These are phyloP conservation scores for Phytophthora sp. DNA, from an alignment of 352 stramenopile genomes.

Conservation along the genomic window DNA sequence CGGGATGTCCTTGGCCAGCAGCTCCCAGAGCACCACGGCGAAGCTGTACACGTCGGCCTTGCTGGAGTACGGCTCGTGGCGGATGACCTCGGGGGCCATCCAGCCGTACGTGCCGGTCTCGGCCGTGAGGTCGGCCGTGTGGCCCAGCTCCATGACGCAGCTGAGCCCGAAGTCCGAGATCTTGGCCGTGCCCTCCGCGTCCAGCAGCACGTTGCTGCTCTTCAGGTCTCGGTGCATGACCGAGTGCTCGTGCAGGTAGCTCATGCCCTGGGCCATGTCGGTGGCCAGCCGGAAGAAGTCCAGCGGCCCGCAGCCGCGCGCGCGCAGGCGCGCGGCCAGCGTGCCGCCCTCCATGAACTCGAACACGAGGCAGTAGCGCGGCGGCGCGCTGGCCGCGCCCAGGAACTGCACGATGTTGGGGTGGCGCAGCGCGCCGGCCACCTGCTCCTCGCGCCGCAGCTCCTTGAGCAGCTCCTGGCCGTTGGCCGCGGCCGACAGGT, in stretches of 20 bases:
- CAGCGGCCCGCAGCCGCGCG: slow-evolving; percentile 34
- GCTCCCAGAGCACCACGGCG: slow-evolving; percentile 72
- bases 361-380: slow-evolving; percentile 68
- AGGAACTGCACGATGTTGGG: slow-evolving; percentile 70
- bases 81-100: slow-evolving; percentile 93
- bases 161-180: slow-evolving; percentile 80
- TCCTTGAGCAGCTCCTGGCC: slow-evolving; percentile 59
- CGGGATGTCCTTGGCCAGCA: slow-evolving; percentile 64
- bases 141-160: slow-evolving; percentile 60
- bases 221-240: slow-evolving; percentile 94
- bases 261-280: slow-evolving; percentile 77
- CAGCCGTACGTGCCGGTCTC: slow-evolving; percentile 86
- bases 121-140: slow-evolving; percentile 58
- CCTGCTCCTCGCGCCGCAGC: slow-evolving; percentile 59
- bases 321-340: slow-evolving; percentile 48
- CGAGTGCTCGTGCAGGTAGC: slow-evolving; percentile 88
- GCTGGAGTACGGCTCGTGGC: slow-evolving; percentile 88
- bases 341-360: slow-evolving; percentile 74
- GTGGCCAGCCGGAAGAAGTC: slow-evolving; percentile 66
- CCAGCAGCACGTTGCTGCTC: slow-evolving; percentile 89
- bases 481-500: slow-evolving; percentile 32
- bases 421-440: slow-evolving; percentile 61
- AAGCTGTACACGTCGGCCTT: slow-evolving; percentile 94
- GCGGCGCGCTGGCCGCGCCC: slow-evolving; percentile 48
- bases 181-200: slow-evolving; percentile 59